Evolutionary conservation across 768 basidiomycete genomes (phyloP).

Genomic region (Termitomyces sp.): DNA sequence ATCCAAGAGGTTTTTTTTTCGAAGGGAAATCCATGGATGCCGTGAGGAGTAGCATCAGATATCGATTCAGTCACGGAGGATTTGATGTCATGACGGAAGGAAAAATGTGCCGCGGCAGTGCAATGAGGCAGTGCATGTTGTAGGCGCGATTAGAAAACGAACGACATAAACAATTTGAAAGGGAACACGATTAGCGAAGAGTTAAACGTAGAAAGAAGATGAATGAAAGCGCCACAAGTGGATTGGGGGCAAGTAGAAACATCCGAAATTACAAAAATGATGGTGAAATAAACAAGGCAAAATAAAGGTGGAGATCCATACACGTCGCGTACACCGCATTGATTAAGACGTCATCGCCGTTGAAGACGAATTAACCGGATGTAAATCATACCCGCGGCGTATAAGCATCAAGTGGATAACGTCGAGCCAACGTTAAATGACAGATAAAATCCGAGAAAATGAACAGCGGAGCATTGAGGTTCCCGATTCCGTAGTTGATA

Average conservation of each 20-base stretch:
- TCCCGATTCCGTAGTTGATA: neutral
- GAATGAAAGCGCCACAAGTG: neutral
- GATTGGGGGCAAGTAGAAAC: neutral
- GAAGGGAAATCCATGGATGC: neutral
- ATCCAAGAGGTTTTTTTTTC: constrained; percentile 9
- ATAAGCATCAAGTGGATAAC: neutral
- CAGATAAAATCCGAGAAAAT: neutral
- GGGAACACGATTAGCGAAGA: neutral
- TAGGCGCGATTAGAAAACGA: neutral
- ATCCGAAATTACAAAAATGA: neutral
- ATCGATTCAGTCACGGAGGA: constrained; percentile 1
- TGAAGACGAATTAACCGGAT: neutral
- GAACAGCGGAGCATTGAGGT: neutral
- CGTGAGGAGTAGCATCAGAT: neutral
- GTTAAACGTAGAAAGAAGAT: neutral
- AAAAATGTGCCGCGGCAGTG: constrained; percentile 12
- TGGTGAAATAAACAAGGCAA: neutral
- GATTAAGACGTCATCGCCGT: too few species aligned
- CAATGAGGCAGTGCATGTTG: constrained; percentile 16
- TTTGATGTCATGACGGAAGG: constrained; percentile 1
- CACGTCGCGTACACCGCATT: too few species aligned
- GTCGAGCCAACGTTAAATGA: neutral
- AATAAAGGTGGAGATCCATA: neutral
- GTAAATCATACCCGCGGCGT: neutral
- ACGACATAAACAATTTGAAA: neutral